Conservation (phyloP, 352 stramenopile genomes). For the Globisporangium viniferum region DNA sequence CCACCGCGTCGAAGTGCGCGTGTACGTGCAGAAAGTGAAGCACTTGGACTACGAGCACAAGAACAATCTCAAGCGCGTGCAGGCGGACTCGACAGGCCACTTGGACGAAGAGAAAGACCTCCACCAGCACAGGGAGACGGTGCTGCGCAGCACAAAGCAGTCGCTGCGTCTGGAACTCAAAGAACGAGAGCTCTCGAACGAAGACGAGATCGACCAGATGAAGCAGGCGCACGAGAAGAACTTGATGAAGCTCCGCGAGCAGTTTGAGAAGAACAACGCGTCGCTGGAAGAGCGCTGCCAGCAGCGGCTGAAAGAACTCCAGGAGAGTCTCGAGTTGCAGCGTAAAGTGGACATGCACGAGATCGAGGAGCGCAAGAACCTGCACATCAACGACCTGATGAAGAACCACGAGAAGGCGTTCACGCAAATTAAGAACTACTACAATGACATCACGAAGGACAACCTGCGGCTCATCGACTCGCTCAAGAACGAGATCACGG, state of each 20-base stretch:
- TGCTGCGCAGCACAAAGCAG: conserved; percentile 72
- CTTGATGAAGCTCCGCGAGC: conserved; percentile 86
- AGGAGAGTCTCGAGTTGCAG: conserved; percentile 87
- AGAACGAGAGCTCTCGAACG: conserved; percentile 81
- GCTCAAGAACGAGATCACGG: conserved; percentile 90
- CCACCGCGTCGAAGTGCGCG: conserved; percentile 89
- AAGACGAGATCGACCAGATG: conserved; percentile 87
- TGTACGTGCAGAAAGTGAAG: conserved; percentile 95
- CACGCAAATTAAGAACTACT: conserved; percentile 95
- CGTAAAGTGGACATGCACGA: conserved; percentile 93
- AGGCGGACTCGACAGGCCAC: conserved; percentile 57
- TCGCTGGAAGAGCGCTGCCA: conserved; percentile 77
- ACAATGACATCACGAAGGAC: conserved; percentile 95
- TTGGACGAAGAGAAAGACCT: conserved; percentile 77
- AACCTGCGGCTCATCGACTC: conserved; percentile 92
- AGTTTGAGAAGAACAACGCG: conserved; percentile 87
- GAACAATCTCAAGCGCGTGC: conserved; percentile 89
- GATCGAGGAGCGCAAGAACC: conserved; percentile 94
- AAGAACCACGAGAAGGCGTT: conserved; percentile 93
- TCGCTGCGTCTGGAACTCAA: conserved; percentile 79
- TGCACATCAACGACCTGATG: conserved; percentile 95
- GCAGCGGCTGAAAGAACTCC: conserved; percentile 56
- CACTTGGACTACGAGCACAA: conserved; percentile 95
- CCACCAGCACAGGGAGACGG: conserved; percentile 56
- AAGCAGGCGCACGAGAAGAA: conserved; percentile 93